Conservation (phyloP, 495 filamentous ascomycete genomes). For the Venustampulla echinocandica region DNA sequence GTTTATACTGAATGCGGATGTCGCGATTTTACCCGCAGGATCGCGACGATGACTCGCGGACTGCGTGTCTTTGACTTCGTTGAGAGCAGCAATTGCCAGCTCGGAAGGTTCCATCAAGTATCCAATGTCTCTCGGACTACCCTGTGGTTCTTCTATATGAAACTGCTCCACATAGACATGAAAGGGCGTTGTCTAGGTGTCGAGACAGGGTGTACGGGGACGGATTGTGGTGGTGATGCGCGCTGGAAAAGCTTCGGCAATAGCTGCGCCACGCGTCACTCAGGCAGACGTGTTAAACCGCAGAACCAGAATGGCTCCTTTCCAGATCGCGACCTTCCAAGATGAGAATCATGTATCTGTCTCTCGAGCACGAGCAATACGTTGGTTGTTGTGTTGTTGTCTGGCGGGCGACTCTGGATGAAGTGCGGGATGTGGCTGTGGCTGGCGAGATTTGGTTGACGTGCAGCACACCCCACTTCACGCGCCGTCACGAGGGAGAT, state of each 20-base stretch:
- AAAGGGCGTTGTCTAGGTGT: background rate
- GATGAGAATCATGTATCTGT: background rate
- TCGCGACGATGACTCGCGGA: conserved; percentile 12
- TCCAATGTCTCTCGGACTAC: background rate
- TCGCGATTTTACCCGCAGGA: conserved; percentile 10
- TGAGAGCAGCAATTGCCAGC: conserved; percentile 17
- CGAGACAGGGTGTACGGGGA: background rate
- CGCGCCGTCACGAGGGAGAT: background rate
- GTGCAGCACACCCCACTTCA: background rate
- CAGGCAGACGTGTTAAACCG: background rate
- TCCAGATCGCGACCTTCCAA: background rate
- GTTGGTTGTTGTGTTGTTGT: background rate
- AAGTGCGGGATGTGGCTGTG: no score
- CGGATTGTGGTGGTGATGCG: background rate
- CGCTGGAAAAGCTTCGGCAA: conserved; percentile 2
- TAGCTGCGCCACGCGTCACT: background rate
- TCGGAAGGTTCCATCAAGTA: conserved; percentile 14
- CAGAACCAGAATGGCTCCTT: background rate
- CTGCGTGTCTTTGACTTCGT: conserved; percentile 12
- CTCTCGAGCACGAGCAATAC: background rate
- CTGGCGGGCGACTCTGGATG: background rate
- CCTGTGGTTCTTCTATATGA: background rate
- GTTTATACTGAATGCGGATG: no score
- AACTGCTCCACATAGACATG: background rate
- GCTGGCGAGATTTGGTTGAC: background rate